Evolutionary conservation across 345 rosid genomes (phyloP), one percentile per base, ranked within the genome.

Genomic region (Gossypium sturtianum): DNA sequence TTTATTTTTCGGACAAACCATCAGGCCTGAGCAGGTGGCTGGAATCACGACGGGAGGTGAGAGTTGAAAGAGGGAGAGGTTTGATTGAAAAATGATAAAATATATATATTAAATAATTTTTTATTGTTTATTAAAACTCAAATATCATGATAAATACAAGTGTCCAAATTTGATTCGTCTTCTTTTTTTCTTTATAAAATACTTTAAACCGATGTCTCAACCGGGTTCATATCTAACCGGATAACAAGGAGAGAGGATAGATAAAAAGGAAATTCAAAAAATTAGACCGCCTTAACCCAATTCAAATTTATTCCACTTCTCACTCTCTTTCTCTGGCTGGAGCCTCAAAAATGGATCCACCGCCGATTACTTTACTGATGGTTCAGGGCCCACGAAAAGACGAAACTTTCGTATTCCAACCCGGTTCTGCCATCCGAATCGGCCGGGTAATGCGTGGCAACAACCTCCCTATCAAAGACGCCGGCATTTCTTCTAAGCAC

Each of bases 401-500:
- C 3, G 95, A 94, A 20, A 78, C 84, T 60, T 56, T 91, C 0
- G 89, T 78, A 58, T 92, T 78, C 79, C 76, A 77, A 29, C 79
- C 90, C 60, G 85, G 88, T 77, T 80, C 88, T 75, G 67, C 74
- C 2, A 57, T 89, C 16, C 84, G 88, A 9, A 76, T 94, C 9
- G 98, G 98, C 9, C 96, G 98, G 23, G 5, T 89, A 53, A 80
- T 84, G 29, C 89, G 92, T 22, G 98, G 98, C 66, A 94, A 94
- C 83, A 84, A 86, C 27, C 72, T 92, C 51, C 12, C 85, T 12
- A 75, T 94, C 75, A 89, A 88, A 67, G 97, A 92, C 80, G 82
- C 74, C n/a, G 98, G 95, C 56, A 82, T 92, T 83, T 92, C 97
- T 72, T 83, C 95, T 29, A 91, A 91, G 76, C 98, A 94, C 81